A percentile compares a stretch with the other conserved stretches of the same genome.
Conservation (phyloP, 176 grass and related monocot species). For the Elaeis guineensis region DNA sequence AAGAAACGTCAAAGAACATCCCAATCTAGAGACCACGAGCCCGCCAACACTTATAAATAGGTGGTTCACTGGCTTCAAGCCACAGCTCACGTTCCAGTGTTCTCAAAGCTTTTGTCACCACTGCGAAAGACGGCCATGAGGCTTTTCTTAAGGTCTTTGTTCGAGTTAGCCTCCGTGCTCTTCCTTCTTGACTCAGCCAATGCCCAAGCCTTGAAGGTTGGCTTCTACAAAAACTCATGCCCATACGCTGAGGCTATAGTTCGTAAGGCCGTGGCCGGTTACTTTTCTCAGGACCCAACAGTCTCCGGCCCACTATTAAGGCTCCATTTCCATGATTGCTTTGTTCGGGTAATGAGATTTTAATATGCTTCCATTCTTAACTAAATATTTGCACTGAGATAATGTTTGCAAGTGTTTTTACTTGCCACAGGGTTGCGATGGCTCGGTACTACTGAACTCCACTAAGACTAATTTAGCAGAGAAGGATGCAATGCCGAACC, state of each 20-base stretch:
- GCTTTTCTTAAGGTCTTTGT: background rate
- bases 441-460: slow-evolving; percentile 43
- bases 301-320: slow-evolving; percentile 35
- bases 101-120: no score
- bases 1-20: no score
- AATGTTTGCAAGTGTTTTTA: background rate
- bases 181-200: background rate
- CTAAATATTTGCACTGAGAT: background rate
- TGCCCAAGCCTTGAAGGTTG: slow-evolving; percentile 13
- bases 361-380: background rate
- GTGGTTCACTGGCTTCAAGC: no score
- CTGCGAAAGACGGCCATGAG: no score
- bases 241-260: slow-evolving; percentile 41
- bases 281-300: slow-evolving; percentile 28
- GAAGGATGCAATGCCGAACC: slow-evolving; percentile 52
- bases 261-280: slow-evolving; percentile 23
- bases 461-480: slow-evolving; percentile 27
- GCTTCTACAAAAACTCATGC: slow-evolving; percentile 43
- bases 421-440: slow-evolving; percentile 33
- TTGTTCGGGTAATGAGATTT: slow-evolving; percentile 4
- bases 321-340: slow-evolving; percentile 29
- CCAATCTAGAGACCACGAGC: no score
- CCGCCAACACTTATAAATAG: no score
- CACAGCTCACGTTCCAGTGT: no score
- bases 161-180: slow-evolving; percentile 7